Percentiles rank a stretch among this genome's conserved stretches.
phyloP scores from a whole-genome alignment of 129 eudicot species.

The Pseudognaphalium luteoalbum region DNA sequence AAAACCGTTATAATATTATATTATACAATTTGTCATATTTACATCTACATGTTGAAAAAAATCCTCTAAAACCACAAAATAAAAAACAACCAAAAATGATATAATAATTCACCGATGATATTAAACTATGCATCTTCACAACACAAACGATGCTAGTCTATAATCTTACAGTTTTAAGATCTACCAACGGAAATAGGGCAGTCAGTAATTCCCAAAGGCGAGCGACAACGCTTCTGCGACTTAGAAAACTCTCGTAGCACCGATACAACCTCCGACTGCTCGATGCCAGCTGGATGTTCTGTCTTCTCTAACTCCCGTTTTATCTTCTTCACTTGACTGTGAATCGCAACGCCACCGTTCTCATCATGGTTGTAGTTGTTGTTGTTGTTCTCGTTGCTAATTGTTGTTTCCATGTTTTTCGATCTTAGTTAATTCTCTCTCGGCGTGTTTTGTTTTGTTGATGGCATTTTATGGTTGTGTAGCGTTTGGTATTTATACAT shows the following conservation, averaged over 20 bases:
- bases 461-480: background rate
- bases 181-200: constrained; percentile 49
- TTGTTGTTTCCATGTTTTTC: constrained; percentile 21
- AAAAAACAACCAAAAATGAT: background rate
- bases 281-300: constrained; percentile 34
- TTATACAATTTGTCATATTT: background rate
- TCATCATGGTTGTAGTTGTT: constrained; percentile 20
- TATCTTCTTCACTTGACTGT: constrained; percentile 63
- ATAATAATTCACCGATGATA: background rate
- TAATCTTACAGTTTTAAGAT: constrained; percentile 20
- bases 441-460: background rate
- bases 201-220: constrained; percentile 55
- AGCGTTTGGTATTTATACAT: background rate
- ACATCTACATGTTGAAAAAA: constrained; percentile 22
- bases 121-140: background rate
- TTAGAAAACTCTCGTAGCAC: constrained; percentile 38
- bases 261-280: constrained; percentile 39
- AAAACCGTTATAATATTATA: background rate
- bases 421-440: background rate
- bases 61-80: constrained; percentile 11
- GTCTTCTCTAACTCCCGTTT: constrained; percentile 64
- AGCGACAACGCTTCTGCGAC: constrained; percentile 48
- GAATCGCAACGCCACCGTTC: constrained; percentile 38
- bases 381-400: background rate
- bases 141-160: background rate